Conservation (phyloP, 1,139 yeast species). For the Sugiyamaella pinicola region DNA sequence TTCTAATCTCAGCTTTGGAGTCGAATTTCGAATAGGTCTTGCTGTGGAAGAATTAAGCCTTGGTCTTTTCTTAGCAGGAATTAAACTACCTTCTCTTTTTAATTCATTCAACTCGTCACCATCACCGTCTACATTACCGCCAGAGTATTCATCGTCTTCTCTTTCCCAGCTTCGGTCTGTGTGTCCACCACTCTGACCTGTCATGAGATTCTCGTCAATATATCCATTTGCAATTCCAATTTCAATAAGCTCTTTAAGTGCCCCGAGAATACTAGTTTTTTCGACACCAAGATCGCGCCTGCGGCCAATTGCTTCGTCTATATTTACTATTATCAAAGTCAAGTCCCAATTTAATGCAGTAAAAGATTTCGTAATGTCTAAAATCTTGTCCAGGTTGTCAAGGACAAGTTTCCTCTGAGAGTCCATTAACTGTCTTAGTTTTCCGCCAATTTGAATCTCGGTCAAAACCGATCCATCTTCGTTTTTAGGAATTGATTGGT, state of each 20-base stretch:
- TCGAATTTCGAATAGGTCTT: neutral
- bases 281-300: constrained; percentile 15
- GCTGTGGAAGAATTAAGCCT: neutral
- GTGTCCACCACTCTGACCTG: neutral
- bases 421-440: constrained; percentile 17
- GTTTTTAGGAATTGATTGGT: constrained; percentile 9
- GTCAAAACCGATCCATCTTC: constrained; percentile 16
- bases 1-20: neutral
- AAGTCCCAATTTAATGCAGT: constrained; percentile 13
- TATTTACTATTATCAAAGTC: constrained; percentile 11
- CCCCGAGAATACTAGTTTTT: constrained; percentile 8
- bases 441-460: constrained; percentile 16
- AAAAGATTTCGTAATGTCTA: constrained; percentile 8
- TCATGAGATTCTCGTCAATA: neutral
- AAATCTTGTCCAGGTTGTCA: constrained; percentile 3
- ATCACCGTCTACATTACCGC: neutral
- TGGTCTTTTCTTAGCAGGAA: constrained; percentile 1
- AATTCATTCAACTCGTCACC: constrained; percentile 1
- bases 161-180: constrained; percentile 3
- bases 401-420: constrained; percentile 17
- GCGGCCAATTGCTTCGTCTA: constrained; percentile 16
- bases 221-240: constrained; percentile 9
- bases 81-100: neutral
- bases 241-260: constrained; percentile 5
- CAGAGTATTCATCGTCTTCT: neutral